Conservation (phyloP, 2,329 filamentous ascomycete genomes). For the Xylariales sp. region DNA sequence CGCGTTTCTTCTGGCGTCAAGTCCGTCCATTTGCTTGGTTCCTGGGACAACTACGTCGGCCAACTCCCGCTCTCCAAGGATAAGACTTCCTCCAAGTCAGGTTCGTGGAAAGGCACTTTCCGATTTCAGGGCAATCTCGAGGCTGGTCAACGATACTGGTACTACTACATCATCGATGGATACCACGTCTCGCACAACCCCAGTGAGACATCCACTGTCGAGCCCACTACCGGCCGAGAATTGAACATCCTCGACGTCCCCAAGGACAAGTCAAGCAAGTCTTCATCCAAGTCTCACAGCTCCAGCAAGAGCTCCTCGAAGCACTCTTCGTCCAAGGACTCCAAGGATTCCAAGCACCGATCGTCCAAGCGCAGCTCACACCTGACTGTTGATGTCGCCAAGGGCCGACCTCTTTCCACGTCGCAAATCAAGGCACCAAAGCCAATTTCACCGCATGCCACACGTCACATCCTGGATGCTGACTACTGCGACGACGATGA, state of each 20-base stretch:
- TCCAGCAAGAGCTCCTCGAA: constrained; percentile 38
- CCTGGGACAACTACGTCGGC: constrained; percentile 95
- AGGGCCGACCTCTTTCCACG: constrained; percentile 81
- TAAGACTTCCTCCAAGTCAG: constrained; percentile 73
- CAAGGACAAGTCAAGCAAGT: constrained; percentile 37
- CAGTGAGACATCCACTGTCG: constrained; percentile 78
- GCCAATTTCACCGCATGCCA: constrained; percentile 82
- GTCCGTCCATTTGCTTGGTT: constrained; percentile 94
- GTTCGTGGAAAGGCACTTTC: constrained; percentile 94
- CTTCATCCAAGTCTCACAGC: constrained; percentile 43
- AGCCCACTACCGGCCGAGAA: constrained; percentile 94
- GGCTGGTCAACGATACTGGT: constrained; percentile 94
- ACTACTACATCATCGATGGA: constrained; percentile 99
- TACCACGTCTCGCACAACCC: constrained; percentile 98
- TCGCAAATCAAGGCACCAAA: constrained; percentile 89
- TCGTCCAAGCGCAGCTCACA: constrained; percentile 43
- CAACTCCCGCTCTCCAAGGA: constrained; percentile 94
- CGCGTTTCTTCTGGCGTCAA: constrained; percentile 95
- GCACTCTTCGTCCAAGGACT: constrained; percentile 35
- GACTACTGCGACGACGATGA: constrained; percentile 69
- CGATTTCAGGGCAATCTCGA: constrained; percentile 89
- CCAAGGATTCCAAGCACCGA: constrained; percentile 36
- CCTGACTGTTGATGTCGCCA: constrained; percentile 67
- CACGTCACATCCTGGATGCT: constrained; percentile 77
- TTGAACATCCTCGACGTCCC: constrained; percentile 97